Evolutionary conservation across 2,329 filamentous ascomycete genomes (phyloP), one percentile per base, ranked within the genome.

Genomic region (Trichoderma sp.): DNA sequence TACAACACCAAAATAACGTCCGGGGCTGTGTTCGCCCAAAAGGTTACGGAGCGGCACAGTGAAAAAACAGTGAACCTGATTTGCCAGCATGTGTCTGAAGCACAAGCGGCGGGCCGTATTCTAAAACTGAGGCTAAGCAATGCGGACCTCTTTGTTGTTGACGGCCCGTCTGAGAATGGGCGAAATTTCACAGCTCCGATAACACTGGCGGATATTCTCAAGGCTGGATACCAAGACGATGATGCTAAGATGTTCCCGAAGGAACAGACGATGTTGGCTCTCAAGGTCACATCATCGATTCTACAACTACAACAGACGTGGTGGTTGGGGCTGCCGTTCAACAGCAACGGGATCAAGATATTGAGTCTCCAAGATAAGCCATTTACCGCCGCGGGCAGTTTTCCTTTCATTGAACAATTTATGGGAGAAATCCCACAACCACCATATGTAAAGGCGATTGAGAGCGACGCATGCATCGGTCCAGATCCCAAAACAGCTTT

Each of bases 401-500:
- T 30, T 11, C 61, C 61, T 3, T 50, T 30, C 8, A 50, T 63
- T 17, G 23, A 63, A 30, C 61, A 63, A 23, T 1, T 47, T 3
- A 63, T 47, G 34, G 36, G 23, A 3, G 36, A 47, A 11, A 13
- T 20, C 7, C 36, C 20, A n/a, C 61, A 4, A n/a, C 20, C 20
- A 0, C 23, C 36, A 20, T 12, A 34, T 12, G 13, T 17, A 8
- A 17, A 23, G 2, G 3, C 57, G 30, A 23, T 20, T 34, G 30
- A 59, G 11, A n/a, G 4, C 28, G 17, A 32, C 15, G 30, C 61
- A 55, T 53, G 12, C n/a, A 36, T 53, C 12, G 43, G 63, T 1
- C 63, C 53, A 39, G 66, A 68, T 17, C 66, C 66, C 17, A 68
- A 68, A 43, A 59, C 55, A 17, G 55, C 55, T 15, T 58, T 68